These are phyloP conservation scores for Speleostelium caveatum DNA, from an alignment of 78 protist species.

Conservation along the genomic window DNA sequence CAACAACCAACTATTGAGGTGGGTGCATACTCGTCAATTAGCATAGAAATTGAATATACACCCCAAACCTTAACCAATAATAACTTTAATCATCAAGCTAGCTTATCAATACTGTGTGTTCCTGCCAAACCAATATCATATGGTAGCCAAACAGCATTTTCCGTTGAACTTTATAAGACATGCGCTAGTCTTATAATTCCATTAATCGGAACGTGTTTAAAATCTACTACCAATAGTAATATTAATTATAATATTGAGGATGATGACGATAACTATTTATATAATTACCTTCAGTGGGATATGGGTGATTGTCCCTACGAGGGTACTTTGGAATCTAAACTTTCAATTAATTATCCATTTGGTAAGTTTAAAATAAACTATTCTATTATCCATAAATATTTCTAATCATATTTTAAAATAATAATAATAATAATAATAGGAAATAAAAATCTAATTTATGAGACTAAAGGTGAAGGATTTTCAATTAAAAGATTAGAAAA, in stretches of 20 bases:
- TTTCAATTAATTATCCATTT: background rate
- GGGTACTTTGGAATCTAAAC: background rate
- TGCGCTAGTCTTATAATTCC: background rate
- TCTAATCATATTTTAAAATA: background rate
- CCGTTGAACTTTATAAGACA: background rate
- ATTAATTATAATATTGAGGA: too few species aligned
- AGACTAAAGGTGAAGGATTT: constrained; percentile 32
- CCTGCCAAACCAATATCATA: background rate
- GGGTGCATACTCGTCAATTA: background rate
- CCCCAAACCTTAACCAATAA: background rate
- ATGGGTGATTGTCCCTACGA: constrained; percentile 21
- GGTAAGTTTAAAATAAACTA: too few species aligned
- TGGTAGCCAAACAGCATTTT: background rate
- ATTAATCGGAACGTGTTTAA: constrained; percentile 1
- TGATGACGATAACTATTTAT: too few species aligned
- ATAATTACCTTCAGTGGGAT: constrained; percentile 39
- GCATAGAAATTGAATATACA: constrained; percentile 1
- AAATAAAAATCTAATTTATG: background rate
- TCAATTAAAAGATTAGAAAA: constrained; percentile 4
- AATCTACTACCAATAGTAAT: background rate
- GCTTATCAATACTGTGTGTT: background rate
- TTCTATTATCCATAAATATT: too few species aligned
- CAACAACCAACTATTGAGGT: background rate
- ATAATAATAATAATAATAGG: background rate
- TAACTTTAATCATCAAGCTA: background rate